Percentiles rank a stretch among this genome's conserved stretches.
phyloP scores from a whole-genome alignment of 768 basidiomycete species.

The Rhizopogon sp. region DNA sequence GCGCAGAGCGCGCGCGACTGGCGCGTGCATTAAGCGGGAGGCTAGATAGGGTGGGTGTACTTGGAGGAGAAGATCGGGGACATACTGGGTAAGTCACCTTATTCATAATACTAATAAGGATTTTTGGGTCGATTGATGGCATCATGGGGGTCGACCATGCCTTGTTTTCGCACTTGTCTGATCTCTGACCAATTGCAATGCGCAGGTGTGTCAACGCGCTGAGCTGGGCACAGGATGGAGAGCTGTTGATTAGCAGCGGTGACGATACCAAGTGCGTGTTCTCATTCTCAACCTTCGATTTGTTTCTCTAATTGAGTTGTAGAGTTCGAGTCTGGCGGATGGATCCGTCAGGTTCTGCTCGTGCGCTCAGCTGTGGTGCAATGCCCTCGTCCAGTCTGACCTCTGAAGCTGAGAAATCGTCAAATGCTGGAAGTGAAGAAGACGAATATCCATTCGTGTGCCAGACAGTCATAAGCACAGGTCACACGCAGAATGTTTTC shows the following conservation, averaged over 20 bases:
- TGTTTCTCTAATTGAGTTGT: conserved; percentile 1
- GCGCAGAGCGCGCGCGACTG: conserved; percentile 9
- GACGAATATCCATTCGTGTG: conserved; percentile 62
- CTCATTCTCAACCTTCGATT: not conserved
- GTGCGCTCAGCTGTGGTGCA: not conserved
- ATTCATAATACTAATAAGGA: not conserved
- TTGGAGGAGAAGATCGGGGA: conserved; percentile 55
- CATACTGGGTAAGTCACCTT: conserved; percentile 57
- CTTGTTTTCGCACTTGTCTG: not conserved
- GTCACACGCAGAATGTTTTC: conserved; percentile 84
- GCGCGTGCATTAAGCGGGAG: conserved; percentile 13
- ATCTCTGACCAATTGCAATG: not conserved
- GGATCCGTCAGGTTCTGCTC: conserved; percentile 29
- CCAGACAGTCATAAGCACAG: conserved; percentile 67
- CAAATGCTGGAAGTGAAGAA: conserved; percentile 19
- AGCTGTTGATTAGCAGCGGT: conserved; percentile 62
- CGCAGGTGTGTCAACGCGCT: conserved; percentile 72
- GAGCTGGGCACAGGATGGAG: conserved; percentile 66
- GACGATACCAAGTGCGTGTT: conserved; percentile 62
- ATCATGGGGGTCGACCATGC: not conserved
- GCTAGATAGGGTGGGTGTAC: conserved; percentile 67
- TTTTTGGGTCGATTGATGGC: not conserved
- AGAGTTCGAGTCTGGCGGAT: conserved; percentile 80
- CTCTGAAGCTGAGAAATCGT: conserved; percentile 1
- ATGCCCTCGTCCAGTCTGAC: not conserved